These are phyloP conservation scores for Fraxinus pennsylvanica DNA, from an alignment of 257 asterid genomes.

Conservation along the genomic window DNA sequence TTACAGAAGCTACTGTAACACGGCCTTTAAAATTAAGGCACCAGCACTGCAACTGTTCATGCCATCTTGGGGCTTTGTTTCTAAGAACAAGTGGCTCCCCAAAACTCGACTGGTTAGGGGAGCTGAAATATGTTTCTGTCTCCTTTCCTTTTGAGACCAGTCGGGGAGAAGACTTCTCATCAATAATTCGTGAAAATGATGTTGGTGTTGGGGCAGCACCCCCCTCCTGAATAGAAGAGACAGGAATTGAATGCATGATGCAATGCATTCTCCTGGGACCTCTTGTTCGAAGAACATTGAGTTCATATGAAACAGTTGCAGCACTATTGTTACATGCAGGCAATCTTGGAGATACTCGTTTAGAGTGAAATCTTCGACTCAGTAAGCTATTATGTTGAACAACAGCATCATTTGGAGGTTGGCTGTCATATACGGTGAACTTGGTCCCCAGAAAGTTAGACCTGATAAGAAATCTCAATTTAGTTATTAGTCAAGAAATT, in stretches of 20 bases:
- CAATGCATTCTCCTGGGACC: conserved; percentile 94
- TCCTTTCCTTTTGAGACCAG: conserved; percentile 38
- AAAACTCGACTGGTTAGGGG: conserved; percentile 30
- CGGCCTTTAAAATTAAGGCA: conserved; percentile 92
- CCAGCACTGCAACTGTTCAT: conserved; percentile 94
- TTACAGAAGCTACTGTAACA: conserved; percentile 93
- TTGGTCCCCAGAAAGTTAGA: conserved; percentile 92
- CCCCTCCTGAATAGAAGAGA: conserved; percentile 77
- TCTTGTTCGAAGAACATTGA: conserved; percentile 87
- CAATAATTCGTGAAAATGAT: conserved; percentile 47
- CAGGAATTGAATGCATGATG: conserved; percentile 69
- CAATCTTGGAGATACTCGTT: conserved; percentile 77
- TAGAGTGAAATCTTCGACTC: conserved; percentile 68
- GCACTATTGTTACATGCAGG: conserved; percentile 67
- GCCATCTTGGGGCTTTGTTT: conserved; percentile 95
- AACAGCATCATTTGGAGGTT: conserved; percentile 56
- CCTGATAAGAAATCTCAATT: conserved; percentile 43
- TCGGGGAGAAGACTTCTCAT: conserved; percentile 36
- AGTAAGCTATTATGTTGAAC: conserved; percentile 41
- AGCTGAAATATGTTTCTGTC: conserved; percentile 28
- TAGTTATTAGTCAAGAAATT: not conserved
- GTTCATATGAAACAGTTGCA: conserved; percentile 70
- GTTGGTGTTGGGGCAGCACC: conserved; percentile 85
- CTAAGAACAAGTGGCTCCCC: conserved; percentile 62
- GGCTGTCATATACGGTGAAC: conserved; percentile 82